Base-by-base conservation (phyloP, 2,329 filamentous ascomycete genomes). In the Neonectria punicea region DNA sequence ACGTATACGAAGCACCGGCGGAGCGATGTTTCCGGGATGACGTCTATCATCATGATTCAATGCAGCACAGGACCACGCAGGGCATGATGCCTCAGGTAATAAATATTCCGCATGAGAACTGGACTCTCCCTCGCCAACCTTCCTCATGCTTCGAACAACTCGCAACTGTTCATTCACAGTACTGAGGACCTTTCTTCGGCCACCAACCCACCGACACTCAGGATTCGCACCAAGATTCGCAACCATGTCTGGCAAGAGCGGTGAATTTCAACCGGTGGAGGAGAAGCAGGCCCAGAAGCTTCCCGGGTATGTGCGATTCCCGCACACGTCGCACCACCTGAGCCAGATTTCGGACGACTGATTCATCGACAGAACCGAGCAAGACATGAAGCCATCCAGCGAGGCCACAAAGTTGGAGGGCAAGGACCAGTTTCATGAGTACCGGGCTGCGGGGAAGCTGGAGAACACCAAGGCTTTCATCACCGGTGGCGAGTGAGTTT, bases 401-500 rank as follows among this genome's bases (percentile, higher is more conserved):
- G 80, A 83, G 68, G 43, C 77, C 0, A 82, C 80, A 1, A 79
- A 77, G 41, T 75, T 82, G 2, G 79, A 83, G 57, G 81, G 81
- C 22, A 79, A 79, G 53, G 69, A 72, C 25, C 65, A 73, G 9
- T 75, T 81, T 25, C 66, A 77, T 4, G 81, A 83, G 46, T 81
- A 82, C 20, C 63, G 69, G 5, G 84, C 83, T 0, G 83, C 82
- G 1, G 80, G 79, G 16, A 87, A 86, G 66, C 74, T 88, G 50
- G 80, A 80, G 36, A 82, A 80, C 8, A 81, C 80, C 70, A 87
- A 86, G 46, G 84, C 82, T 2, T 70, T 88, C 8, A 85, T 88
- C 63, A 88, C 85, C 0, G 86, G 85, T 3, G 86, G 86, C 70
- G 86, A 88, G 84, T 86, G 75, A 67, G 84, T 76, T 6, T 16